Conservation (phyloP, 306 rosid genomes). For the Lablab purpureus region DNA sequence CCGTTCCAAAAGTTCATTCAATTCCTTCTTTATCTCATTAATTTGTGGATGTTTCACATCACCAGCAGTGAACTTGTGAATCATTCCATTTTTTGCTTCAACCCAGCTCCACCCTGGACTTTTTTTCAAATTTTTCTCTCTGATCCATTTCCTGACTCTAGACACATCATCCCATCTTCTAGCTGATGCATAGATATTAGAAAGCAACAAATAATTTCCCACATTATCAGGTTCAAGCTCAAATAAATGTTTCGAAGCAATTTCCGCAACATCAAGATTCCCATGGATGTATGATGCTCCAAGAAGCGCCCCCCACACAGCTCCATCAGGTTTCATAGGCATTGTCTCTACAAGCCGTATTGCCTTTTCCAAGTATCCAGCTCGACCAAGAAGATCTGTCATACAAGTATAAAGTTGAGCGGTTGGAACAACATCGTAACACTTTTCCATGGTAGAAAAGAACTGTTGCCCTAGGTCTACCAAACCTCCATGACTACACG, state of each 20-base stretch:
- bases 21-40: constrained; percentile 57
- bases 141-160: constrained; percentile 69
- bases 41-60: constrained; percentile 66
- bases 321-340: constrained; percentile 71
- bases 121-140: constrained; percentile 66
- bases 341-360: constrained; percentile 67
- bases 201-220: constrained; percentile 81
- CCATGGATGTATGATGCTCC: constrained; percentile 78
- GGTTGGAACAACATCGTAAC: constrained; percentile 63
- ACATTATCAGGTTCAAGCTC: constrained; percentile 73
- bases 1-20: constrained; percentile 68
- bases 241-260: constrained; percentile 73
- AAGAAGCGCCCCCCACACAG: constrained; percentile 94
- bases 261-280: constrained; percentile 70
- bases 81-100: constrained; percentile 65
- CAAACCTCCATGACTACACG: constrained; percentile 79
- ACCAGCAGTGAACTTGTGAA: constrained; percentile 75
- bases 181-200: constrained; percentile 70
- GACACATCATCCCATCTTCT: constrained; percentile 84
- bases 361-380: constrained; percentile 79
- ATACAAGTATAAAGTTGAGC: constrained; percentile 80
- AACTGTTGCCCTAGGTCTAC: constrained; percentile 79
- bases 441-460: constrained; percentile 70
- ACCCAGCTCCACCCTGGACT: constrained; percentile 86
- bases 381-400: constrained; percentile 85